A percentile compares a stretch with the other conserved stretches of the same genome.
These are phyloP conservation scores for Rhizopogon roseolus DNA, from an alignment of 768 basidiomycete species.

Conservation along the genomic window DNA sequence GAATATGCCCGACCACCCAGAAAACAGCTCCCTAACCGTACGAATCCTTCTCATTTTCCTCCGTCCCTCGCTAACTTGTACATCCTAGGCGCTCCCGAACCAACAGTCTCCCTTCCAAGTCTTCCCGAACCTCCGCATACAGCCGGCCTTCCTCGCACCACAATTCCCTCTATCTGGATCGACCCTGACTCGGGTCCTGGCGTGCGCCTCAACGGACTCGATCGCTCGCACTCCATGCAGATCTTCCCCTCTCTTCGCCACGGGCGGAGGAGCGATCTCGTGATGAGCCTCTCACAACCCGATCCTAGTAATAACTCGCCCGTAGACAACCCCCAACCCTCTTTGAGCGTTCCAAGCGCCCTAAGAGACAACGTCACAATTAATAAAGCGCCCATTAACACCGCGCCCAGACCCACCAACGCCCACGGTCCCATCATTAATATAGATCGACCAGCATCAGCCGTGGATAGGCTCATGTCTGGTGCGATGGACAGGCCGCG, in stretches of 20 bases:
- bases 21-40: slow-evolving; percentile 13
- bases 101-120: slow-evolving; percentile 6
- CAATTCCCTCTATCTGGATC: slow-evolving; percentile 48
- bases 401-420: background rate
- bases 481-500: slow-evolving; percentile 5
- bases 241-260: slow-evolving; percentile 14
- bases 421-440: background rate
- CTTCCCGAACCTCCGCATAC: slow-evolving; percentile 19
- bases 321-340: background rate
- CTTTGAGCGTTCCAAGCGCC: background rate
- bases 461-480: slow-evolving; percentile 15
- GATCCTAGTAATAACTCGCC: background rate
- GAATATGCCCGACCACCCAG: slow-evolving; percentile 24
- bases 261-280: slow-evolving; percentile 20
- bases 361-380: background rate
- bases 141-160: slow-evolving; percentile 10
- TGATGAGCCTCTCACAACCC: slow-evolving; percentile 16
- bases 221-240: slow-evolving; percentile 16
- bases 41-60: background rate
- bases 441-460: slow-evolving; percentile 17
- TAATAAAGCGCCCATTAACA: background rate
- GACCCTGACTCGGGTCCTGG: slow-evolving; percentile 30
- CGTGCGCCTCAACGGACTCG: slow-evolving; percentile 12
- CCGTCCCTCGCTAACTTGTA: background rate
- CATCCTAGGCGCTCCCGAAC: slow-evolving; percentile 13